phyloP scores from a whole-genome alignment of 2,329 filamentous ascomycete species.

The Hirsutella thompsonii region DNA sequence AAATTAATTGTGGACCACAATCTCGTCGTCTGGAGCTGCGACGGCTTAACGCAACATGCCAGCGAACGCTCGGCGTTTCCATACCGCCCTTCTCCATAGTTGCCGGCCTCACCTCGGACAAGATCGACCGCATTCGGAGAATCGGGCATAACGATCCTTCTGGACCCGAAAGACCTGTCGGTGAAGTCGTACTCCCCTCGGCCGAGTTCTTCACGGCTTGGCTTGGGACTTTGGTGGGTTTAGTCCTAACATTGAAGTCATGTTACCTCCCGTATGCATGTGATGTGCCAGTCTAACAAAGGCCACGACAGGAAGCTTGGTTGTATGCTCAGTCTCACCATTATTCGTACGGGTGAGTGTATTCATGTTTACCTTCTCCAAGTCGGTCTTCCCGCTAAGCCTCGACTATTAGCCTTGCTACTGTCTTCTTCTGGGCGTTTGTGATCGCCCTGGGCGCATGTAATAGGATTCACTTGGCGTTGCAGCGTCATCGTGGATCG shows the following conservation, averaged over 20 bases:
- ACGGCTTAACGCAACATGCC: conserved; percentile 3
- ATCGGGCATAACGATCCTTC: neutral
- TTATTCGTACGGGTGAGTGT: neutral
- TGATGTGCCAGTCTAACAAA: neutral
- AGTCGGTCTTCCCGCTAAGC: neutral
- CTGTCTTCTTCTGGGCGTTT: conserved; percentile 26
- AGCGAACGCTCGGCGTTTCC: neutral
- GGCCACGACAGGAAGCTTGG: neutral
- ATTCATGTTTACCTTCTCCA: neutral
- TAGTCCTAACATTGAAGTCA: neutral
- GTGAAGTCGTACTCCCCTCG: neutral
- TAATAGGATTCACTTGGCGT: conserved; percentile 13
- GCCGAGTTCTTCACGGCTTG: neutral
- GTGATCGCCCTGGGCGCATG: conserved; percentile 23
- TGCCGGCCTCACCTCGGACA: neutral
- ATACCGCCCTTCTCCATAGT: conserved; percentile 1
- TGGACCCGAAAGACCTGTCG: neutral
- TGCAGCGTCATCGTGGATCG: conserved; percentile 2
- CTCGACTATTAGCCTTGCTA: conserved; percentile 8
- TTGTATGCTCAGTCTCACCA: neutral
- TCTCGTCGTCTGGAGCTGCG: conserved; percentile 1
- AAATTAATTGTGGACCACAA: conserved; percentile 1
- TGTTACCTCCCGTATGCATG: neutral
- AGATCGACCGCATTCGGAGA: neutral
- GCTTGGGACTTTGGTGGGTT: neutral